Base-by-base conservation (phyloP, 495 filamentous ascomycete species). In the Clohesyomyces aquaticus region DNA sequence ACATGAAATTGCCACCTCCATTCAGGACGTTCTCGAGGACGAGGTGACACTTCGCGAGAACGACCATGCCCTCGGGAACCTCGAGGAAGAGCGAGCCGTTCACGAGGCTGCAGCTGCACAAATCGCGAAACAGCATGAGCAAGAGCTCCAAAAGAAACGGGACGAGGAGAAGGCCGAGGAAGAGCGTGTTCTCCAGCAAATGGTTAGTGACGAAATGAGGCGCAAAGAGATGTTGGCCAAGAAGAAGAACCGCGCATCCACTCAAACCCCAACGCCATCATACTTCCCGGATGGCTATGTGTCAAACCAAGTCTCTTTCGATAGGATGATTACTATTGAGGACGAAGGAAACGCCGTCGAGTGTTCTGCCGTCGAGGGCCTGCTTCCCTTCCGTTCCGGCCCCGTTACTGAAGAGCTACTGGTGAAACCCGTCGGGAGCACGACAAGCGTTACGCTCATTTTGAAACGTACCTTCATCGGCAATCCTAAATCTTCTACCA, bases 11-110 rank as follows among this genome's bases (percentile, higher is more conserved):
- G 89, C 90, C 9, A 83, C 88, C 50, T 85, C 87, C 4, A 86
- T 97, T 46, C 87, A 90, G 61, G 94, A 98, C 63, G 85, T 93
- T 18, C 78, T 98, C 19, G 92, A 98, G 72, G 90, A 95, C 75
- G 91, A 89, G 19, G 88, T 90, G 9, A 81, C 88, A 66, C 84
- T 84, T 26, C 87, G 86, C 62, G 88, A 86, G 46, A 82, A 87
- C 50, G 85, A 88, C 16, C 79, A 85, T 55, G 83, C 91, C 50
- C 75, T 96, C 10, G 92, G 91, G 0, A 96, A 91, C 35, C 77
- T 98, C 16, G 92, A 94, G 71, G 92, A 95, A 69, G 93, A 98
- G 73, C 83, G 94, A 26, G 91, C 88, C 10, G 83, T 86, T 29
- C 83, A 86, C 55, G 82, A 85, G 71, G 82, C 82, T 12, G 82